Conservation (phyloP, 1,284 basidiomycete genomes). For the Papiliotrema terrestris region DNA sequence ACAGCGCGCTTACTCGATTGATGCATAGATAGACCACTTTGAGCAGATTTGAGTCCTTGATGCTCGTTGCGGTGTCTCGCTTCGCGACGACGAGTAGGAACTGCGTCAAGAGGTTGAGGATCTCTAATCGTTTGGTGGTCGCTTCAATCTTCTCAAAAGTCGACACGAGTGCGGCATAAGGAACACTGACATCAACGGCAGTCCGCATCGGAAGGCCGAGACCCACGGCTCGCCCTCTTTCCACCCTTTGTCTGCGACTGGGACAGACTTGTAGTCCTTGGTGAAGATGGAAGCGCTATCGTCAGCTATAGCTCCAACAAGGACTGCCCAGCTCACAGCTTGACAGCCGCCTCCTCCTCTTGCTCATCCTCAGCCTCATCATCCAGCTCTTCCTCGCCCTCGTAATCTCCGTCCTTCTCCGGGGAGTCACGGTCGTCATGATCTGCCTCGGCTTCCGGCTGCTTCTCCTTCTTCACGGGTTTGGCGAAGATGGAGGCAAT, state of each 20-base stretch:
- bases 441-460: slow-evolving; percentile 29
- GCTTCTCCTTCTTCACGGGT: slow-evolving; percentile 19
- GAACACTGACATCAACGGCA: slow-evolving; percentile 60
- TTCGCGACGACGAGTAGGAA: slow-evolving; percentile 87
- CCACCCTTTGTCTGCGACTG: slow-evolving; percentile 81
- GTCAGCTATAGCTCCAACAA: slow-evolving; percentile 4
- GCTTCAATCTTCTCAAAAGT: slow-evolving; percentile 87
- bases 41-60: slow-evolving; percentile 64
- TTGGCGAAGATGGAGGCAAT: slow-evolving; percentile 49
- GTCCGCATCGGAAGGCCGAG: not conserved
- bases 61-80: slow-evolving; percentile 45
- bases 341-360: slow-evolving; percentile 59
- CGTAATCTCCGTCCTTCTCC: slow-evolving; percentile 52
- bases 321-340: slow-evolving; percentile 55
- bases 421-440: slow-evolving; percentile 30
- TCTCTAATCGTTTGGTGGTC: slow-evolving; percentile 94
- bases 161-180: slow-evolving; percentile 86
- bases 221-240: slow-evolving; percentile 78
- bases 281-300: slow-evolving; percentile 59
- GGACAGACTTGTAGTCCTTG: slow-evolving; percentile 57
- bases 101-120: slow-evolving; percentile 80
- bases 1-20: slow-evolving; percentile 66
- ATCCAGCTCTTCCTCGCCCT: slow-evolving; percentile 46
- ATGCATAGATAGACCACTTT: slow-evolving; percentile 95
- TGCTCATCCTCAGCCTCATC: slow-evolving; percentile 53